phyloP scores from a whole-genome alignment of 2,329 filamentous ascomycete genomes.

The Fusarium abutilonis region DNA sequence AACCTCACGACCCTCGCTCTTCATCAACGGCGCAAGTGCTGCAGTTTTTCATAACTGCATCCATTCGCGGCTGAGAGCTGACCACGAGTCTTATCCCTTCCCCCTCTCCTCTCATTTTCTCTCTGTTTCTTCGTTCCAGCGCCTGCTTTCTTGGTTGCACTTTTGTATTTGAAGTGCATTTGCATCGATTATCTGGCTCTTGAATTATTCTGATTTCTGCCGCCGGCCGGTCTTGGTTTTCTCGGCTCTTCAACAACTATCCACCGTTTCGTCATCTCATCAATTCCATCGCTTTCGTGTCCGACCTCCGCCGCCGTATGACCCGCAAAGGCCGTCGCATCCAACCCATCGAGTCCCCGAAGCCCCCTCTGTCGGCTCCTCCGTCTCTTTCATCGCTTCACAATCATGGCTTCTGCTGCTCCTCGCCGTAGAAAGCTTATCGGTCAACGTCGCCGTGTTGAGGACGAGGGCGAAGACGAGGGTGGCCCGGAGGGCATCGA shows the following conservation, averaged over 20 bases:
- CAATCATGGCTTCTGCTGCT: conserved; percentile 50
- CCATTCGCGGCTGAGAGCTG: conserved; percentile 40
- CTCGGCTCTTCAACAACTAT: conserved; percentile 36
- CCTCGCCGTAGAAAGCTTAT: conserved; percentile 72
- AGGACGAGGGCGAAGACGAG: conserved; percentile 77
- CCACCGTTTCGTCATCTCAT: conserved; percentile 29
- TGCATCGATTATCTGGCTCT: conserved; percentile 38
- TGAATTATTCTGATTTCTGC: conserved; percentile 35
- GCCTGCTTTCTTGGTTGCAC: conserved; percentile 38
- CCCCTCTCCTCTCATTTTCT: conserved; percentile 32
- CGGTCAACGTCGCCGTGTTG: conserved; percentile 73
- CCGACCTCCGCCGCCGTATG: conserved; percentile 45
- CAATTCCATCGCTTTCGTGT: conserved; percentile 25
- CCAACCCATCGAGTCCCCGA: conserved; percentile 43
- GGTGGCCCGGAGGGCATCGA: conserved; percentile 65
- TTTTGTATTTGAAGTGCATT: conserved; percentile 29
- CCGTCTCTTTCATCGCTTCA: conserved; percentile 43
- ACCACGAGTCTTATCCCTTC: conserved; percentile 33
- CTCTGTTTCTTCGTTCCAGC: conserved; percentile 41
- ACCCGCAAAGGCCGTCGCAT: conserved; percentile 42
- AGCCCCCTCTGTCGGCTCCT: conserved; percentile 47
- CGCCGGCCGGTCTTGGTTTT: conserved; percentile 44
- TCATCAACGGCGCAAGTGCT: conserved; percentile 31
- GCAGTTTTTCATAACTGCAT: conserved; percentile 34
- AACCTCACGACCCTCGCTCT: conserved; percentile 37